Percentiles rank a stretch among this genome's conserved stretches.
phyloP scores from a whole-genome alignment of 768 basidiomycete genomes.

The Xerocomus brunneocitrinus region DNA sequence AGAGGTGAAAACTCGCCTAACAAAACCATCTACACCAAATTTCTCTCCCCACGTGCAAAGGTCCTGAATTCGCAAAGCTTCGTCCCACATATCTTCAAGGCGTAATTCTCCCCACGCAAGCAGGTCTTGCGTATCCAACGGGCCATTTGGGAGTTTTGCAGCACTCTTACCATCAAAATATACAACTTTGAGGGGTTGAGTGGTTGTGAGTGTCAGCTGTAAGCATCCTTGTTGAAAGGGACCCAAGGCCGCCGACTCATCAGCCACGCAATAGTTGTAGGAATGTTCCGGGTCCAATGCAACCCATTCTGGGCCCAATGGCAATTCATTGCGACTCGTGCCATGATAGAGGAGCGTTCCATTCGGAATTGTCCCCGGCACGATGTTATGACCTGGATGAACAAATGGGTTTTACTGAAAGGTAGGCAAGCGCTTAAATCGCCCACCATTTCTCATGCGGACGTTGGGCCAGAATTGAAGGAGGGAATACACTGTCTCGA shows the following conservation, averaged over 20 bases:
- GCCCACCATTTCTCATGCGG: constrained; percentile 29
- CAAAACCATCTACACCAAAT: constrained; percentile 32
- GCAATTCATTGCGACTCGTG: constrained; percentile 14
- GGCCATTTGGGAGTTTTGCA: constrained; percentile 27
- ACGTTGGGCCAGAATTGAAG: constrained; percentile 23
- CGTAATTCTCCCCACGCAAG: constrained; percentile 26
- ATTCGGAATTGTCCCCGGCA: constrained; percentile 27
- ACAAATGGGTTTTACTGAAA: background rate
- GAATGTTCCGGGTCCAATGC: constrained; percentile 33
- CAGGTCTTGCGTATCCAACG: constrained; percentile 35
- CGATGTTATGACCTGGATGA: constrained; percentile 26
- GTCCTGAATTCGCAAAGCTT: constrained; percentile 23
- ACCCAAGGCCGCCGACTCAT: background rate
- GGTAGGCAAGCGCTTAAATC: background rate
- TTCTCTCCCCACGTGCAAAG: constrained; percentile 33
- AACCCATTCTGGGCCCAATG: constrained; percentile 27
- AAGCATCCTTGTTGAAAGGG: constrained; percentile 18
- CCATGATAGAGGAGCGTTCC: constrained; percentile 33
- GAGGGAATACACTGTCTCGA: constrained; percentile 12
- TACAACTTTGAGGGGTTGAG: constrained; percentile 26
- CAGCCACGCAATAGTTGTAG: constrained; percentile 33
- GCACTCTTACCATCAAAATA: constrained; percentile 35
- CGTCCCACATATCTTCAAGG: constrained; percentile 17
- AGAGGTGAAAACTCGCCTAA: constrained; percentile 16
- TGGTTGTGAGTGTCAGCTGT: constrained; percentile 4